phyloP scores from a whole-genome alignment of 2,329 filamentous ascomycete genomes.

The Fusarium chuoi region DNA sequence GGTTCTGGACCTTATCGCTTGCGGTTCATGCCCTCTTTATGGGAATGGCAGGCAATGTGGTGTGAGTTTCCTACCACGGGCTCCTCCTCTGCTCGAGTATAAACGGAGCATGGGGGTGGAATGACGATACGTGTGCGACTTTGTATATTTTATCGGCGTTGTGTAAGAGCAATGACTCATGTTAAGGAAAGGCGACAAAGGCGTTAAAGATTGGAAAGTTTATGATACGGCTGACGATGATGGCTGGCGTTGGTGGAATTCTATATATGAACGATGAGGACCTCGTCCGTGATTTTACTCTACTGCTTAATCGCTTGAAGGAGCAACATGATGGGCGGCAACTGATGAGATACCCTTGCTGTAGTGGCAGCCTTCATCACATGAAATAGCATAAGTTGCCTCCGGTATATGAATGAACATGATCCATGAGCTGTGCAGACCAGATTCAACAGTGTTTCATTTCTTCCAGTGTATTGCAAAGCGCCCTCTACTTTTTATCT shows the following conservation, averaged over 20 bases:
- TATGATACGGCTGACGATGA: not conserved
- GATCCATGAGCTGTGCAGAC: conserved; percentile 16
- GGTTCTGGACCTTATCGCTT: conserved; percentile 93
- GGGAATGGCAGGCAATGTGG: conserved; percentile 87
- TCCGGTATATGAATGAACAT: conserved; percentile 23
- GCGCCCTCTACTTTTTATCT: conserved; percentile 8
- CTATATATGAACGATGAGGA: conserved; percentile 10
- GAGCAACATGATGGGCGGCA: conserved; percentile 10
- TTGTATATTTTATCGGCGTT: conserved; percentile 25
- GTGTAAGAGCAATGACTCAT: conserved; percentile 8
- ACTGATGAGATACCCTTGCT: conserved; percentile 37
- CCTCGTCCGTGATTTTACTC: conserved; percentile 8
- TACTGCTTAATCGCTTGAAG: conserved; percentile 16
- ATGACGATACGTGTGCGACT: conserved; percentile 12
- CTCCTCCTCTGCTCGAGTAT: conserved; percentile 15
- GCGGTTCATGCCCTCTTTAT: conserved; percentile 94
- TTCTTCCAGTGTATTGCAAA: not conserved
- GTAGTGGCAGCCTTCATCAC: conserved; percentile 20
- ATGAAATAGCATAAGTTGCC: conserved; percentile 7
- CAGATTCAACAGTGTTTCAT: not conserved
- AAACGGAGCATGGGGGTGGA: conserved; percentile 6
- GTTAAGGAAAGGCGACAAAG: conserved; percentile 29
- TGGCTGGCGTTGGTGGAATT: conserved; percentile 21
- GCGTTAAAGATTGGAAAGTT: conserved; percentile 31
- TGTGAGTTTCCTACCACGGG: conserved; percentile 48